Conservation (phyloP, 345 rosid genomes). For the Acer saccharum region DNA sequence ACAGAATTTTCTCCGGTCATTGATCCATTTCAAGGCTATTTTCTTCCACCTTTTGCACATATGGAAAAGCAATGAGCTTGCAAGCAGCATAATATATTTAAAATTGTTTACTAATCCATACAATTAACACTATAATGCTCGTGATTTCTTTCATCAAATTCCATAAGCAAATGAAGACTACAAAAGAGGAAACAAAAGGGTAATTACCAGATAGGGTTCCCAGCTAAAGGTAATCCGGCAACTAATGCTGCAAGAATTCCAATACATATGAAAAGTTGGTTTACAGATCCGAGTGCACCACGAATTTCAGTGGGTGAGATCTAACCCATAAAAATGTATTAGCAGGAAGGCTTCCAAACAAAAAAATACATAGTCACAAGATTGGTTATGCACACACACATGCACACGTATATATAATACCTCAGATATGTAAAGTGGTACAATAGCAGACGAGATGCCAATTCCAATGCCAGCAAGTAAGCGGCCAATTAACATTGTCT, state of each 20-base stretch:
- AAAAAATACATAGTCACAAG: conserved; percentile 6
- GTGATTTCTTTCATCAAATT: neutral
- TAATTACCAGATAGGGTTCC: conserved; percentile 78
- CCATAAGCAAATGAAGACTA: conserved; percentile 7
- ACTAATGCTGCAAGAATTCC: conserved; percentile 96
- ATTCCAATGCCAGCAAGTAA: conserved; percentile 96
- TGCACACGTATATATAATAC: conserved; percentile 29
- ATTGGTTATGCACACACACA: neutral
- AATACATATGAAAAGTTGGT: conserved; percentile 93
- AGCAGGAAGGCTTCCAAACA: conserved; percentile 15
- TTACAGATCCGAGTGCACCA: conserved; percentile 94
- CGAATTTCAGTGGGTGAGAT: conserved; percentile 99
- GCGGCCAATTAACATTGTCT: conserved; percentile 95
- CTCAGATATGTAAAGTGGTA: conserved; percentile 99
- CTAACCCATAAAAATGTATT: conserved; percentile 43
- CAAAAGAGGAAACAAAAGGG: conserved; percentile 1
- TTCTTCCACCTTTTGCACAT: no score
- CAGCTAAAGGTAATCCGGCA: conserved; percentile 94
- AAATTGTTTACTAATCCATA: neutral
- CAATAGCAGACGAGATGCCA: conserved; percentile 95
- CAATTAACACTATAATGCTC: neutral
- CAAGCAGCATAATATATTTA: no score
- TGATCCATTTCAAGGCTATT: neutral
- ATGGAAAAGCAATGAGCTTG: no score
- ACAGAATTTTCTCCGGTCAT: neutral